Evolutionary conservation across 441 rosid genomes (phyloP).

Genomic region (Biscutella laevigata): DNA sequence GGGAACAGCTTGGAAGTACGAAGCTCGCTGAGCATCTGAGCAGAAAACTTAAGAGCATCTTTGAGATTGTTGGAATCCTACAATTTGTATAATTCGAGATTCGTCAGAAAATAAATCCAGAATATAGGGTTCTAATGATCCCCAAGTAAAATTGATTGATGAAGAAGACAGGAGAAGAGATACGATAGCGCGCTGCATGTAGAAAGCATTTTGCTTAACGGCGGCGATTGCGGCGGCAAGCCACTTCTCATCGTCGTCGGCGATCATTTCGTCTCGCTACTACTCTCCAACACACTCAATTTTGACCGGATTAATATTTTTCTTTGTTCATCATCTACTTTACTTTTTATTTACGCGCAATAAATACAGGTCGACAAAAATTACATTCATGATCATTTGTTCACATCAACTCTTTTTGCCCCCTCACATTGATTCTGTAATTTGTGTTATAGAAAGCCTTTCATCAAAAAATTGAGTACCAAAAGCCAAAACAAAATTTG

Average conservation of each 20-base stretch:
- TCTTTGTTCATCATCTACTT: slow-evolving; percentile 2
- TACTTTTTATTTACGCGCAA: neutral
- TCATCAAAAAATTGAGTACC: neutral
- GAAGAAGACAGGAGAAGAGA: slow-evolving; percentile 5
- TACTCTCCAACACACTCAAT: slow-evolving; percentile 2
- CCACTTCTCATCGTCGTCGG: slow-evolving; percentile 94
- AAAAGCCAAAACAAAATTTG: neutral
- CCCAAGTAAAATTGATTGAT: neutral
- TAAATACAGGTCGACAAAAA: neutral
- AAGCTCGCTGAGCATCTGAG: slow-evolving; percentile 95
- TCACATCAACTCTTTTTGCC: neutral
- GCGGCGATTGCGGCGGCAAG: slow-evolving; percentile 78
- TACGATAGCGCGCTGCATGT: slow-evolving; percentile 98
- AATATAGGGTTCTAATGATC: slow-evolving; percentile 23
- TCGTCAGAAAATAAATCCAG: neutral
- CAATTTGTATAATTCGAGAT: neutral
- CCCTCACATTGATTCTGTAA: neutral
- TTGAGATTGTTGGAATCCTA: slow-evolving; percentile 92
- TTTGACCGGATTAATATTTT: slow-evolving; percentile 13
- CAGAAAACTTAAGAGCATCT: slow-evolving; percentile 89
- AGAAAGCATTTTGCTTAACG: slow-evolving; percentile 92
- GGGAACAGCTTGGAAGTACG: slow-evolving; percentile 97
- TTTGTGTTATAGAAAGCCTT: neutral
- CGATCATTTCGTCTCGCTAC: slow-evolving; percentile 46
- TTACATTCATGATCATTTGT: neutral